Evolutionary conservation across 306 rosid species (phyloP).

Genomic region (Oemleria cerasiformis): DNA sequence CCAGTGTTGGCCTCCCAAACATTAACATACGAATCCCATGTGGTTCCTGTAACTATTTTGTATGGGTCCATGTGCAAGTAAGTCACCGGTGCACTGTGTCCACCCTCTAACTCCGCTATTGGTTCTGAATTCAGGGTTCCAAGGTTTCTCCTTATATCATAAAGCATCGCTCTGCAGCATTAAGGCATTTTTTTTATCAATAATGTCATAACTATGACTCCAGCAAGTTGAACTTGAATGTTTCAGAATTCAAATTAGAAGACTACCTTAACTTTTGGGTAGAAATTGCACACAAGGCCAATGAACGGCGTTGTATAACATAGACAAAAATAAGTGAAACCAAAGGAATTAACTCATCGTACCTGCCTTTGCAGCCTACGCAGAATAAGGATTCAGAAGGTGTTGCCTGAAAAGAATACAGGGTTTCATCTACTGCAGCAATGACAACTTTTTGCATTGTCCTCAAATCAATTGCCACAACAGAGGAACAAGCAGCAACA

Average conservation of each 20-base stretch:
- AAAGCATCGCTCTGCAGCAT: slow-evolving; percentile 75
- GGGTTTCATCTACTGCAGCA: slow-evolving; percentile 43
- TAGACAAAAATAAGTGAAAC: not conserved
- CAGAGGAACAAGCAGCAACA: slow-evolving; percentile 67
- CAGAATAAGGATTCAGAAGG: slow-evolving; percentile 72
- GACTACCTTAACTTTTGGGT: not conserved
- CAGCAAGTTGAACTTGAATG: not conserved
- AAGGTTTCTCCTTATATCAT: slow-evolving; percentile 74
- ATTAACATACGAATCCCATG: slow-evolving; percentile 28
- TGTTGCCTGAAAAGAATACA: slow-evolving; percentile 53
- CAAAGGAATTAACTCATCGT: slow-evolving; percentile 5
- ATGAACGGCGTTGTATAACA: not conserved
- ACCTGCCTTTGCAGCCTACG: slow-evolving; percentile 73
- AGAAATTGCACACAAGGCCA: not conserved
- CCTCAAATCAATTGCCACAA: slow-evolving; percentile 68
- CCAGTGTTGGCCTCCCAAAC: slow-evolving; percentile 69
- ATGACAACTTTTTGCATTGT: slow-evolving; percentile 69
- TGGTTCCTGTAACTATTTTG: slow-evolving; percentile 71
- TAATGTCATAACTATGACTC: not conserved
- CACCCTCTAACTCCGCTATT: slow-evolving; percentile 66
- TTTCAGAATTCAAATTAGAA: no score
- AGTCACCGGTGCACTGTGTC: slow-evolving; percentile 55
- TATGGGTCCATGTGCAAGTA: slow-evolving; percentile 60
- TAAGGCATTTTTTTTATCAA: slow-evolving; percentile 7
- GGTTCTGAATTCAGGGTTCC: slow-evolving; percentile 38